Percentiles rank a stretch among this genome's conserved stretches.
These are phyloP conservation scores for Trichodelitschia bisporula DNA, from an alignment of 495 filamentous ascomycete species.

Conservation along the genomic window DNA sequence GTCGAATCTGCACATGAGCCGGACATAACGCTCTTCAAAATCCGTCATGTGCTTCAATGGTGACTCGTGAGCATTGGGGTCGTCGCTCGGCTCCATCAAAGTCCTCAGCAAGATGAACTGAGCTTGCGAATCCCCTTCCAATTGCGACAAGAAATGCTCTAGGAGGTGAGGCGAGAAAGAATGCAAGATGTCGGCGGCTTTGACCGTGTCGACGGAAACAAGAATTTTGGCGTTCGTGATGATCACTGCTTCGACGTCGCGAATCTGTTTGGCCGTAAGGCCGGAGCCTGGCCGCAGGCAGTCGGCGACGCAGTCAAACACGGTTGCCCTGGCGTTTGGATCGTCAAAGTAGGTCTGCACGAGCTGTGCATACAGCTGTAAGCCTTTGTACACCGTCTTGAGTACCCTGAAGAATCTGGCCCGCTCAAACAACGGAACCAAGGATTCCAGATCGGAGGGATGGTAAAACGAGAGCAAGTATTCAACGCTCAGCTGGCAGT, in stretches of 20 bases:
- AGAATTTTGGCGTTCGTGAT: slow-evolving; percentile 41
- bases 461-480: slow-evolving; percentile 87
- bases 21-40: slow-evolving; percentile 70
- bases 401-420: slow-evolving; percentile 84
- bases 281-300: slow-evolving; percentile 50
- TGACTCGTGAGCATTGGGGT: slow-evolving; percentile 17
- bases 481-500: slow-evolving; percentile 86
- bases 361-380: slow-evolving; percentile 58
- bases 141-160: slow-evolving; percentile 33
- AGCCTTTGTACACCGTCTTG: slow-evolving; percentile 62
- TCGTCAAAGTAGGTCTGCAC: slow-evolving; percentile 73
- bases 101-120: slow-evolving; percentile 61
- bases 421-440: slow-evolving; percentile 53
- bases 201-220: slow-evolving; percentile 38
- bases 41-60: slow-evolving; percentile 16
- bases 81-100: slow-evolving; percentile 43
- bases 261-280: slow-evolving; percentile 46
- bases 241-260: slow-evolving; percentile 51
- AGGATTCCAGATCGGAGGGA: slow-evolving; percentile 48
- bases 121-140: slow-evolving; percentile 32
- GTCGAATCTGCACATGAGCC: slow-evolving; percentile 69
- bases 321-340: slow-evolving; percentile 36
- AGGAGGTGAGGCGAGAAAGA: slow-evolving; percentile 47
- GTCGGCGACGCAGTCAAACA: slow-evolving; percentile 62
- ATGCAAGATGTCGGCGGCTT: slow-evolving; percentile 45